Base-by-base conservation (phyloP, 305 asterid species). In the Plantago lanceolata region DNA sequence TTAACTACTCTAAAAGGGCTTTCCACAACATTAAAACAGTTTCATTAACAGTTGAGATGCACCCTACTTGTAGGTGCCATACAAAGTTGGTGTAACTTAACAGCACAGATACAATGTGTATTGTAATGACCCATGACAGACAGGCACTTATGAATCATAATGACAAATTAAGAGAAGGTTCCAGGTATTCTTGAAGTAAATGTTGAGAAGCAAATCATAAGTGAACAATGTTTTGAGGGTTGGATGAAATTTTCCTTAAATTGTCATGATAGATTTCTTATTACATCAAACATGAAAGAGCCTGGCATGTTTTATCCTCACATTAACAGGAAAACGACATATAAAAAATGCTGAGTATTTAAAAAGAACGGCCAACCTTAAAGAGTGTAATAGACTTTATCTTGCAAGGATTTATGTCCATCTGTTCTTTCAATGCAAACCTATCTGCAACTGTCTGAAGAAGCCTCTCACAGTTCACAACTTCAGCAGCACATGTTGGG, bases 401-500 rank as follows among this genome's bases (percentile, higher is more conserved):
- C 84, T 83, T 88, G 82, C 93, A 73, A 71, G 77, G 59, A 69
- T 68, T 77, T 63, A 79, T 78, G 73, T 79, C 85, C 79, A 79
- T 73, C 59, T 68, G 84, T 54, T 79, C 90, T 50, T 76, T 76
- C 61, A 79, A 69, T 20, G 84, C 68, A 74, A 90, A 90, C 75
- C 87, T 79, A 63, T 71, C 68, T 40, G 86, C 84, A 81, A 90
- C 75, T 61, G 89, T 83, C 81, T 81, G 93, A 76, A 86, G 83
- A 73, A 93, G 90, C 78, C 80, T 75, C 68, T 77, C 81, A 67
- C 87, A 85, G 48, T 74, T 84, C 78, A 82, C 77, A 54, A 93
- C 67, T 50, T 94, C 97, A 73, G 85, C 74, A 69, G 95, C 94
- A 76, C 95, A 90, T 47, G 84, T 81, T 26, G 92, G 96, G 50